phyloP scores from a whole-genome alignment of 169 alveolate genomes.

The Pseudocohnilembus persalinus region DNA sequence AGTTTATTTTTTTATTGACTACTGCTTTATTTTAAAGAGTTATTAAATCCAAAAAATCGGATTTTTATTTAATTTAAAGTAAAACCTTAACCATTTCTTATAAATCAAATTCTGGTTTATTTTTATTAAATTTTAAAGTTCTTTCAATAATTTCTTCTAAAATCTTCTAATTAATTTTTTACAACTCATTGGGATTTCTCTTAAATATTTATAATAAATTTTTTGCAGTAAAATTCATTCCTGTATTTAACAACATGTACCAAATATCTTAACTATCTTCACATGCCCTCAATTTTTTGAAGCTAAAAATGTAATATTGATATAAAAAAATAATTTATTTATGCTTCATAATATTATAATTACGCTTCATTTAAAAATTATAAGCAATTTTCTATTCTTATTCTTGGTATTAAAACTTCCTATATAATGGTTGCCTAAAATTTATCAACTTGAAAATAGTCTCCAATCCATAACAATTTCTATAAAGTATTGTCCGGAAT shows the following conservation, averaged over 20 bases:
- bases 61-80: conserved; percentile 13
- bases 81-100: conserved; percentile 24
- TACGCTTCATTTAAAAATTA: conserved; percentile 44
- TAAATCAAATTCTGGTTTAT: conserved; percentile 26
- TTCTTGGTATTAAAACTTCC: conserved; percentile 37
- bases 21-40: conserved; percentile 12
- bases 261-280: conserved; percentile 48
- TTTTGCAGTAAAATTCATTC: conserved; percentile 49
- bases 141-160: conserved; percentile 49
- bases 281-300: conserved; percentile 48
- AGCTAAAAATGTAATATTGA: not conserved
- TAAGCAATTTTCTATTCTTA: conserved; percentile 33
- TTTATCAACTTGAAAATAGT: conserved; percentile 36
- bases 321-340: too few relatives aligned
- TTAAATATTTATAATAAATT: conserved; percentile 29
- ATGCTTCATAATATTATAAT: not conserved
- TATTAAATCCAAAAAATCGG: conserved; percentile 32
- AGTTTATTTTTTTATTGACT: conserved; percentile 24
- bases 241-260: conserved; percentile 44
- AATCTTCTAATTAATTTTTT: conserved; percentile 32
- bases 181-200: conserved; percentile 22
- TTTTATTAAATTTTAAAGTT: conserved; percentile 35
- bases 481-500: conserved; percentile 35
- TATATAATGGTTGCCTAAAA: conserved; percentile 31
- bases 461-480: conserved; percentile 47